Evolutionary conservation across 768 basidiomycete species (phyloP), one percentile per base, ranked within the genome.

Genomic region (Pluteus cervinus): DNA sequence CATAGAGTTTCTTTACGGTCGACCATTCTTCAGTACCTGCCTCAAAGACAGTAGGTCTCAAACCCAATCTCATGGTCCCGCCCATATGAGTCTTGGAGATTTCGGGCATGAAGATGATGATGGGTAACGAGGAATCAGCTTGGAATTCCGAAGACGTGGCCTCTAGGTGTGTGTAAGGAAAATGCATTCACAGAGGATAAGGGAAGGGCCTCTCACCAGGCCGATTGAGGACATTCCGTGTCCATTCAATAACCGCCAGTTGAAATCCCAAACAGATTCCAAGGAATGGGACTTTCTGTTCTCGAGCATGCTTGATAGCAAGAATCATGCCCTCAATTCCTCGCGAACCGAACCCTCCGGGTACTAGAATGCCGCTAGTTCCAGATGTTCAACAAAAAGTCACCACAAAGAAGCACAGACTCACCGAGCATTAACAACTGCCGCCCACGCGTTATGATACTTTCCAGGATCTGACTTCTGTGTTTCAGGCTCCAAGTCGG

Each of bases 221-320:
- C 31, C 93, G 65, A 12, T 74, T 77, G 45, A 88, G 70, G 5
- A 96, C 80, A 54, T 85, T 82, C 33, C 93, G 70, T 9, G 89
- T 86, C 86, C 88, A 98, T 56, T 99, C 94, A 37, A 96, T 66
- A 3, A 97, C 94, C 4, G 96, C 91, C 30, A 98, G 71, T 57
- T 99, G 96, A 76, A 99, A 97, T 14, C 94, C 94, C 17, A 97
- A 76, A 58, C 94, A 99, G 57, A 99, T 91, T 30, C 94, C 94
- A 25, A 97, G 63, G 75, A 92, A 99, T 0, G 94, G 96, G 5
- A 92, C 65, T 43, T 90, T 89, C 55, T 94, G 86, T 62, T 98
- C 92, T 39, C 94, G 74, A 0, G 94, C 92, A 73, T 93, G 93
- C 60, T 90, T 93, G 59, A 92, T 90, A n/a, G 94, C 94, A 34